These are phyloP conservation scores for Wickerhamiella allomyrinae DNA, from an alignment of 805 yeast genomes.

Conservation along the genomic window DNA sequence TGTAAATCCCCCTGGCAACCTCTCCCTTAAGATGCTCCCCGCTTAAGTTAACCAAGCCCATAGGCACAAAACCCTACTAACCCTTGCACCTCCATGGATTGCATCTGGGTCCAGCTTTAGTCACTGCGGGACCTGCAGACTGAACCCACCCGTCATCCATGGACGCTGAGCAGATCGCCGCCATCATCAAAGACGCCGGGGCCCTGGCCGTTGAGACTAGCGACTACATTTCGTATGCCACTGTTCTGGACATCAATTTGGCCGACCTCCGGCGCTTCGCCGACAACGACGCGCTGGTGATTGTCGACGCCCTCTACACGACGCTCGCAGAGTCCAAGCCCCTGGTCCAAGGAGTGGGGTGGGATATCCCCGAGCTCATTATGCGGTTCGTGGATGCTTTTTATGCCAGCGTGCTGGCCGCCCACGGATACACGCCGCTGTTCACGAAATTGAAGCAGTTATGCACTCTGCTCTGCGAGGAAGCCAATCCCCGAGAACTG, in stretches of 20 bases:
- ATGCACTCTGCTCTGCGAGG: conserved; percentile 47
- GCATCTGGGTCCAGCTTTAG: too few species aligned
- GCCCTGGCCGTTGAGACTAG: conserved; percentile 27
- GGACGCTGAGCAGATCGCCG: background rate
- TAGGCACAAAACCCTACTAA: too few species aligned
- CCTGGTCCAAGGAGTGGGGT: conserved; percentile 56
- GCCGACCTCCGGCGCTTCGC: conserved; percentile 34
- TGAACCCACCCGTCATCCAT: too few species aligned
- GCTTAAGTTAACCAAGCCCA: too few species aligned
- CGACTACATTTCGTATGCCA: conserved; percentile 60
- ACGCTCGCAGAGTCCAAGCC: conserved; percentile 36
- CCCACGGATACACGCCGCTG: conserved; percentile 2
- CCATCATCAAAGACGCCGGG: conserved; percentile 1
- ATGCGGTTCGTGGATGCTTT: conserved; percentile 34
- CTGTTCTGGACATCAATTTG: conserved; percentile 50
- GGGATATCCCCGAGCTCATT: conserved; percentile 76
- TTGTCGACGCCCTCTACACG: conserved; percentile 17
- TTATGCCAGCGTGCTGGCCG: conserved; percentile 4
- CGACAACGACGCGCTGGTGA: conserved; percentile 31
- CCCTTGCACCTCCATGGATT: too few species aligned
- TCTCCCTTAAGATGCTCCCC: too few species aligned
- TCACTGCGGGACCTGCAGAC: too few species aligned
- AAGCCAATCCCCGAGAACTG: conserved; percentile 73
- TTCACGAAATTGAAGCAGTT: conserved; percentile 30
- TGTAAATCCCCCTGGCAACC: too few species aligned